These are phyloP conservation scores for Phoma herbarum DNA, from an alignment of 2,329 filamentous ascomycete species.

Conservation along the genomic window DNA sequence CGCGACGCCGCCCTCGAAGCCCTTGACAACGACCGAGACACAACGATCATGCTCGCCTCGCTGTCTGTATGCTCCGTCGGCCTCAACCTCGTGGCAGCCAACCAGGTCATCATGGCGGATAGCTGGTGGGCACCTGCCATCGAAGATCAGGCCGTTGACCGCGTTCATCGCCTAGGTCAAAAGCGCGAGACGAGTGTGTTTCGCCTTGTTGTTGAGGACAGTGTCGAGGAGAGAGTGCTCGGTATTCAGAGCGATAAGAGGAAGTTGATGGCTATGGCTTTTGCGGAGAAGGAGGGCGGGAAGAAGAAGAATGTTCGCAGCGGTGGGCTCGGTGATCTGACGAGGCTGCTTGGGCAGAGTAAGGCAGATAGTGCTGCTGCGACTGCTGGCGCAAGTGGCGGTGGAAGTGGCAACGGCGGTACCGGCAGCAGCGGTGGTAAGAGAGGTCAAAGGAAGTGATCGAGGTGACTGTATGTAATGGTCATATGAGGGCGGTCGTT, in stretches of 20 bases:
- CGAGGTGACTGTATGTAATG: too few species aligned
- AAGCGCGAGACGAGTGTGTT: slow-evolving; percentile 80
- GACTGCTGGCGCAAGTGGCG: not conserved
- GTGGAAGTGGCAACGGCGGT: not conserved
- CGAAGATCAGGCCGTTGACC: slow-evolving; percentile 89
- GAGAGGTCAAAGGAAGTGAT: slow-evolving; percentile 7
- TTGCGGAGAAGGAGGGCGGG: slow-evolving; percentile 74
- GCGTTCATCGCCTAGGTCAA: slow-evolving; percentile 86
- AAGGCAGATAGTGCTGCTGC: slow-evolving; percentile 3
- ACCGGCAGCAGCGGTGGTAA: not conserved
- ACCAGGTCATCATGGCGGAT: slow-evolving; percentile 84
- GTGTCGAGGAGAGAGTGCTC: slow-evolving; percentile 82
- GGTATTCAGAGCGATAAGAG: slow-evolving; percentile 82
- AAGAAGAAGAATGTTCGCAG: slow-evolving; percentile 54
- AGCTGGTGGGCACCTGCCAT: slow-evolving; percentile 93
- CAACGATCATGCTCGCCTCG: slow-evolving; percentile 81
- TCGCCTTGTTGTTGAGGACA: slow-evolving; percentile 80
- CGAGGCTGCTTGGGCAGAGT: slow-evolving; percentile 49
- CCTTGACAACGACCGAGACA: slow-evolving; percentile 72
- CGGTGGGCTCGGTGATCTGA: slow-evolving; percentile 58
- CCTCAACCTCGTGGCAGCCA: slow-evolving; percentile 84
- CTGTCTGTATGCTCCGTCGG: slow-evolving; percentile 85
- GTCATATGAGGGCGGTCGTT: not conserved
- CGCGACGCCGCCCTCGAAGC: slow-evolving; percentile 77
- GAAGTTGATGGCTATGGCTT: slow-evolving; percentile 78